These are phyloP conservation scores for Trypanosoma conorhini DNA, from an alignment of 208 protist genomes.

Conservation along the genomic window DNA sequence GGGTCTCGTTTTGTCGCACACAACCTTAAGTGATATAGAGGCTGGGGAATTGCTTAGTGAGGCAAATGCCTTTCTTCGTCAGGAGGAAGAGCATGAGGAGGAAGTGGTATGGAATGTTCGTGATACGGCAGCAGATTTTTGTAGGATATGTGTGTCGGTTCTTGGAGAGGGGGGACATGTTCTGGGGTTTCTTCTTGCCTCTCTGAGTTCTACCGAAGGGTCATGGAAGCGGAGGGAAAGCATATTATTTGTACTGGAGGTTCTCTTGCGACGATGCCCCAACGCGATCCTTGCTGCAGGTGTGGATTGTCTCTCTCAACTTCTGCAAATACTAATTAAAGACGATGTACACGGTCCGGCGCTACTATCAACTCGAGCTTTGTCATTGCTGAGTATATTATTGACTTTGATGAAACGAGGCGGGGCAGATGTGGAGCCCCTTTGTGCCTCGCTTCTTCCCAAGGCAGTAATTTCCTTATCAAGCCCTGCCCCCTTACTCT, in stretches of 20 bases:
- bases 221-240: conserved; percentile 43
- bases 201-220: conserved; percentile 3
- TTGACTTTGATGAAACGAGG: conserved; percentile 28
- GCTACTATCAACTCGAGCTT: conserved; percentile 39
- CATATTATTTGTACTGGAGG: conserved; percentile 52
- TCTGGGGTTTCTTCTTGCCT: conserved; percentile 21
- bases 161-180: conserved; percentile 41
- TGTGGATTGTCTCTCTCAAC: conserved; percentile 33
- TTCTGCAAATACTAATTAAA: conserved; percentile 36
- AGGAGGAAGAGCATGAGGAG: conserved; percentile 63
- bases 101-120: conserved; percentile 43
- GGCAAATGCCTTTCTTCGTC: conserved; percentile 45
- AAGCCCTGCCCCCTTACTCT: conserved; percentile 19
- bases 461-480: conserved; percentile 18
- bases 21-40: conserved; percentile 26
- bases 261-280: conserved; percentile 32
- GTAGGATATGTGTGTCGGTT: conserved; percentile 27
- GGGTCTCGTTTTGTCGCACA: conserved; percentile 41
- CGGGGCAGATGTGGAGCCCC: neutral
- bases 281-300: conserved; percentile 32
- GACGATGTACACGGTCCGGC: conserved; percentile 32
- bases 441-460: conserved; percentile 14
- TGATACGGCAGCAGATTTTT: conserved; percentile 39
- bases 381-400: conserved; percentile 40
- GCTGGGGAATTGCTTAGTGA: conserved; percentile 32